A percentile compares a stretch with the other conserved stretches of the same genome.
Evolutionary conservation across 192 early-diverging fungal genomes (phyloP).

Genomic region (Linnemannia hyalina): DNA sequence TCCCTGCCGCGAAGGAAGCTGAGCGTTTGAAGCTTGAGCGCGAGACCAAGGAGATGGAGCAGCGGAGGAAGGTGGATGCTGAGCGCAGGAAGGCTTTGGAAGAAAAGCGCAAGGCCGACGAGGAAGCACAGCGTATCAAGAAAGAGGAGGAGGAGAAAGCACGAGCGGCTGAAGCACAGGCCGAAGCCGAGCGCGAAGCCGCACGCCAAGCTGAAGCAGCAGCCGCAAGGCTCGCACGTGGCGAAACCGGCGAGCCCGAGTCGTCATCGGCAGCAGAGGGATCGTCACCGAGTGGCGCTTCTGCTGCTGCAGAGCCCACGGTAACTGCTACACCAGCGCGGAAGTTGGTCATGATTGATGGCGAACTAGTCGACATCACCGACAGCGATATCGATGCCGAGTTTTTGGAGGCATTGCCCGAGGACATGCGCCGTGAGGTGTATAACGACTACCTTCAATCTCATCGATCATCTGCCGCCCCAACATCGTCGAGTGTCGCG

Average conservation of each 20-base stretch:
- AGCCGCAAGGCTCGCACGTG: slow-evolving; percentile 8
- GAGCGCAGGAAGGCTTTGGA: slow-evolving; percentile 63
- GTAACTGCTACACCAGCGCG: slow-evolving; percentile 41
- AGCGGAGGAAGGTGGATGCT: slow-evolving; percentile 69
- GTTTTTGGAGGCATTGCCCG: slow-evolving; percentile 95
- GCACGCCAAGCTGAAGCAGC: slow-evolving; percentile 50
- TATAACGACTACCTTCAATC: slow-evolving; percentile 80
- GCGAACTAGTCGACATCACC: slow-evolving; percentile 87
- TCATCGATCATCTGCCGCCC: slow-evolving; percentile 22
- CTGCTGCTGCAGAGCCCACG: slow-evolving; percentile 25
- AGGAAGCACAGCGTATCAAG: slow-evolving; percentile 59
- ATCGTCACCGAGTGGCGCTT: slow-evolving; percentile 3
- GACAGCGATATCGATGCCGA: slow-evolving; percentile 94
- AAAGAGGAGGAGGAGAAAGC: slow-evolving; percentile 57
- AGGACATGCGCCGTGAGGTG: slow-evolving; percentile 93
- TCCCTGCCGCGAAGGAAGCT: slow-evolving; percentile 85
- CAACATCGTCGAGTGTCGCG: slow-evolving; percentile 3
- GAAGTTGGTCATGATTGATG: slow-evolving; percentile 80
- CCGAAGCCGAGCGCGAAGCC: slow-evolving; percentile 25
- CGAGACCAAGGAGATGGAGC: slow-evolving; percentile 66
- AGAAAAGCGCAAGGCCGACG: slow-evolving; percentile 54
- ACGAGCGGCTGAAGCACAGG: slow-evolving; percentile 24
- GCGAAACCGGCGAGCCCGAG: slow-evolving; percentile 38
- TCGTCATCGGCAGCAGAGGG: slow-evolving; percentile 28
- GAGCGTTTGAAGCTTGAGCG: slow-evolving; percentile 63